phyloP scores from a whole-genome alignment of 495 filamentous ascomycete species.

The Podospora pseudocomata region DNA sequence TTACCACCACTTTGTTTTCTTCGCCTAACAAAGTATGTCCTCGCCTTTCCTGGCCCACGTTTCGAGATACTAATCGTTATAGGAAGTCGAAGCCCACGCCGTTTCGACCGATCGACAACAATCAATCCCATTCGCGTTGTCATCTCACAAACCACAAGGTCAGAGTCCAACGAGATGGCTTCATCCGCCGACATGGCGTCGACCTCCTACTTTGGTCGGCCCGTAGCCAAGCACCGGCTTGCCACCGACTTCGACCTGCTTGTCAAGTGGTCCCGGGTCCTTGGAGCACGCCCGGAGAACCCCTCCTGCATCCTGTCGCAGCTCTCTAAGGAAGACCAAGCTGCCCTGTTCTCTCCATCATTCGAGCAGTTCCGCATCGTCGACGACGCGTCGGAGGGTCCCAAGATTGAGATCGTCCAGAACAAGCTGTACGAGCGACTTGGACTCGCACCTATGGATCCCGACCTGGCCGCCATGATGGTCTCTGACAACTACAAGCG shows the following conservation, averaged over 20 bases:
- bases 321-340: conserved; percentile 23
- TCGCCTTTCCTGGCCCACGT: background rate
- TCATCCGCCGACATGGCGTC: background rate
- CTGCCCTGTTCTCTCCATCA: conserved; percentile 21
- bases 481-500: background rate
- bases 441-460: background rate
- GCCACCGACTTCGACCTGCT: conserved; percentile 24
- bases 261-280: conserved; percentile 23
- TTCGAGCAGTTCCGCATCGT: background rate
- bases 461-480: background rate
- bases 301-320: conserved; percentile 19
- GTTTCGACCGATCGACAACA: background rate
- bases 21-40: background rate
- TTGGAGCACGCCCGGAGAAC: conserved; percentile 4
- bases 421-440: background rate
- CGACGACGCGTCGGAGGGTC: background rate
- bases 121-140: background rate
- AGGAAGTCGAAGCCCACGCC: background rate
- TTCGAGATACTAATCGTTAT: background rate
- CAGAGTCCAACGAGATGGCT: background rate
- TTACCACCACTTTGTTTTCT: background rate
- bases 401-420: conserved; percentile 3
- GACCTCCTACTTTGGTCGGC: conserved; percentile 19
- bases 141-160: background rate
- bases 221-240: conserved; percentile 24